phyloP scores from a whole-genome alignment of 75 land plant species.

The Gnetum montanum region DNA sequence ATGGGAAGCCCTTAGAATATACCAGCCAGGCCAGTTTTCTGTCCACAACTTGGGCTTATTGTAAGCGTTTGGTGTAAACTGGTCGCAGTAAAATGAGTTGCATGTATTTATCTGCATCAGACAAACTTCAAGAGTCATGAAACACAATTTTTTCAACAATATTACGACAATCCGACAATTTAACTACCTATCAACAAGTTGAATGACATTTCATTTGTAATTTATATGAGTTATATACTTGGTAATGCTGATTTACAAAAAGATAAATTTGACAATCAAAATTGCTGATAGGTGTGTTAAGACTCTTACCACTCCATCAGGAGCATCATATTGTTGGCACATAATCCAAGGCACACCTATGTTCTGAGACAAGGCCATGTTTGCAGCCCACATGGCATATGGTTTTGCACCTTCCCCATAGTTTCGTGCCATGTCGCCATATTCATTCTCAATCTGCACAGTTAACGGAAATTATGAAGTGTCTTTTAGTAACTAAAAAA shows the following conservation, averaged over 20 bases:
- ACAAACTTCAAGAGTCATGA: too few species aligned
- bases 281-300: too few species aligned
- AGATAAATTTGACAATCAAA: too few species aligned
- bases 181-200: too few species aligned
- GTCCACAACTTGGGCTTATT: slow-evolving; percentile 87
- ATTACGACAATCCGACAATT: too few species aligned
- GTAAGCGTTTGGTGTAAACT: slow-evolving; percentile 50
- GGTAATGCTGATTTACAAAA: too few species aligned
- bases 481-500: too few species aligned
- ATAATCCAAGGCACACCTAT: slow-evolving; percentile 89
- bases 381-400: slow-evolving; percentile 79
- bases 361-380: slow-evolving; percentile 69
- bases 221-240: too few species aligned
- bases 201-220: too few species aligned
- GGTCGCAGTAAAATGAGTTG: slow-evolving; percentile 81
- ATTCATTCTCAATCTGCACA: slow-evolving; percentile 77
- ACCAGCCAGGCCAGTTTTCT: slow-evolving; percentile 95
- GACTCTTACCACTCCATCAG: slow-evolving; percentile 79
- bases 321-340: slow-evolving; percentile 85
- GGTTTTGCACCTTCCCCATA: slow-evolving; percentile 67
- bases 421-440: slow-evolving; percentile 37
- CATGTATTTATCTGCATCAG: slow-evolving; percentile 76
- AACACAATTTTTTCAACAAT: too few species aligned
- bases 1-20: not conserved
- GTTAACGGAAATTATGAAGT: not conserved